These are phyloP conservation scores for Boletus rex-veris DNA, from an alignment of 768 basidiomycete genomes.

Conservation along the genomic window DNA sequence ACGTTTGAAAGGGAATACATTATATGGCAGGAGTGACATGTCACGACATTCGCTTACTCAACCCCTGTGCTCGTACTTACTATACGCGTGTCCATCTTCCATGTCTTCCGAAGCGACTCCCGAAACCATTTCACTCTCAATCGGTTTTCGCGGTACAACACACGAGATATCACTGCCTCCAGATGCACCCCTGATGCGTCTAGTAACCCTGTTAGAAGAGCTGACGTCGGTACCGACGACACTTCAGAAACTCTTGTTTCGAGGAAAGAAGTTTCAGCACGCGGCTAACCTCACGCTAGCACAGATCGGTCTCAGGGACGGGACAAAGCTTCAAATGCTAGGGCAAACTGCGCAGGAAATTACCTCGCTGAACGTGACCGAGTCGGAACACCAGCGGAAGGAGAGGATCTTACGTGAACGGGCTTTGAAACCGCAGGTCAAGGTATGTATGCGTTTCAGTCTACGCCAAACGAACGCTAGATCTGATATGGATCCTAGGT, in stretches of 20 bases:
- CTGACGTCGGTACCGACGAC: constrained; percentile 63
- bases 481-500: constrained; percentile 36
- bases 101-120: constrained; percentile 10
- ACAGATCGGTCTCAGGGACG: constrained; percentile 59
- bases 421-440: constrained; percentile 52
- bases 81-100: neutral
- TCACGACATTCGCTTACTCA: constrained; percentile 14
- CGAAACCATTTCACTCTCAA: constrained; percentile 15
- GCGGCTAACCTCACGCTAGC: constrained; percentile 31
- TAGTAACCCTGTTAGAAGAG: constrained; percentile 54
- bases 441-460: constrained; percentile 46
- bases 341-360: constrained; percentile 63
- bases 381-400: constrained; percentile 53
- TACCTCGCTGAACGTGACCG: constrained; percentile 48
- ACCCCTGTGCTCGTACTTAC: neutral
- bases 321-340: constrained; percentile 65
- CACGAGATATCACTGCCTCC: constrained; percentile 48
- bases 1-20: no score
- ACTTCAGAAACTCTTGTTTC: constrained; percentile 71
- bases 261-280: constrained; percentile 51
- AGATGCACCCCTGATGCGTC: constrained; percentile 46
- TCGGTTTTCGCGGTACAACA: constrained; percentile 48
- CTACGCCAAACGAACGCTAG: neutral
- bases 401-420: constrained; percentile 60
- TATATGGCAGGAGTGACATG: neutral